Evolutionary conservation across 352 stramenopile species (phyloP), one percentile per base, ranked within the genome.

Genomic region (Pythium apleroticum): DNA sequence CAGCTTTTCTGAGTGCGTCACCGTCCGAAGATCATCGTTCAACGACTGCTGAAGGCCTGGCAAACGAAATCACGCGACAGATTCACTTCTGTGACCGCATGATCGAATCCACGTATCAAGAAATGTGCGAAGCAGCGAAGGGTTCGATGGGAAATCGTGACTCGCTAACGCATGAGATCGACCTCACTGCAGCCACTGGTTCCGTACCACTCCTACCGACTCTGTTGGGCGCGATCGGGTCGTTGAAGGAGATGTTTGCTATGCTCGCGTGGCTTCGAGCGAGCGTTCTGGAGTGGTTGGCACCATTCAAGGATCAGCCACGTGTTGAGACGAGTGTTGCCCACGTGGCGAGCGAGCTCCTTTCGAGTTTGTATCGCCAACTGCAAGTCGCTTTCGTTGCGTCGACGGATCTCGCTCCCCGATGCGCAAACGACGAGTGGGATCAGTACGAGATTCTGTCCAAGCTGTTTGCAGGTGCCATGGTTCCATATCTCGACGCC

Each of bases 401-500:
- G 58, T 71, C 19, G n/a, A 56, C 37, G 35, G 41, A 15, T 31
- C 1, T 24, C 19, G 12, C 28, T 17, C 14, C 2, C 19, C 12
- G 9, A 8, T 30, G n/a, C 3, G 41, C 57, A 39, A 48, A 35
- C 52, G 30, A 55, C 28, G 19, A 27, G 8, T 77, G 77, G 65
- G 73, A 71, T 46, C 71, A 69, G 20, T 88, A 76, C n/a, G 67
- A 80, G 25, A 62, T 88, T 27, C 55, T 90, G 1, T 59, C 78
- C 1, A 59, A 78, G 25, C 27, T 91, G 15, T 89, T 90, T 61
- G 56, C 72, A 33, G 65, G 68, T 1, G 55, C 79, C 0, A 15
- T 91, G 41, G 64, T 24, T 39, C 83, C 80, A 15, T 89, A 90
- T 46, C 63, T 91, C 19, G 70, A 78, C 48, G 48, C 80, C 0